Conservation (phyloP, 2,329 filamentous ascomycete genomes). For the Ceratocystis papillata region DNA sequence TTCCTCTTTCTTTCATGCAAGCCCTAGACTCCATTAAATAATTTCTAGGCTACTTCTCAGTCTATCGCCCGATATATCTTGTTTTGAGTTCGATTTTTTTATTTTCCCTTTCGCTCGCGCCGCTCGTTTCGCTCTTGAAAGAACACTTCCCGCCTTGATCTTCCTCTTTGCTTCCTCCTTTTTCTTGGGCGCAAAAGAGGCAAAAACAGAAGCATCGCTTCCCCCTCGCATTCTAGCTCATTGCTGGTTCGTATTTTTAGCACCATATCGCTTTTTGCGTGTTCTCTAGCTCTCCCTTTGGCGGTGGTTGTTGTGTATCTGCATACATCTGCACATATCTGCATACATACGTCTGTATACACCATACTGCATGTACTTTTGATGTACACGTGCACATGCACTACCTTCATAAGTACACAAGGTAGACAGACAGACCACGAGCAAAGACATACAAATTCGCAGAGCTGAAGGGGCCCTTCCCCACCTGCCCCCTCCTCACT, state of each 20-base stretch:
- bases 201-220: slow-evolving; percentile 3
- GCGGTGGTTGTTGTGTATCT: background rate
- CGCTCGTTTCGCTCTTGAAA: background rate
- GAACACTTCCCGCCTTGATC: background rate
- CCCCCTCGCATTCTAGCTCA: slow-evolving; percentile 12
- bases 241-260: background rate
- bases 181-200: background rate
- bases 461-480: background rate
- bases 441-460: background rate
- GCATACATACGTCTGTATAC: background rate
- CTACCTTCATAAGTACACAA: background rate
- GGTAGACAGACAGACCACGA: background rate
- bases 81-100: background rate
- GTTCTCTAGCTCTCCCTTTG: background rate
- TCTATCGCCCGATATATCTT: background rate
- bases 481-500: background rate
- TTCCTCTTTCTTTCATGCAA: background rate
- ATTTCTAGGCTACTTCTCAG: background rate
- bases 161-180: background rate
- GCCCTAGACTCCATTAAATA: background rate
- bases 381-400: background rate
- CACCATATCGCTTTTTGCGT: background rate
- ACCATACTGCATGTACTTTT: background rate
- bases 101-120: background rate
- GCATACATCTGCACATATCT: background rate